A percentile compares a stretch with the other conserved stretches of the same genome.
Evolutionary conservation across 257 asterid genomes (phyloP).

Genomic region (Ligustrum vulgare): DNA sequence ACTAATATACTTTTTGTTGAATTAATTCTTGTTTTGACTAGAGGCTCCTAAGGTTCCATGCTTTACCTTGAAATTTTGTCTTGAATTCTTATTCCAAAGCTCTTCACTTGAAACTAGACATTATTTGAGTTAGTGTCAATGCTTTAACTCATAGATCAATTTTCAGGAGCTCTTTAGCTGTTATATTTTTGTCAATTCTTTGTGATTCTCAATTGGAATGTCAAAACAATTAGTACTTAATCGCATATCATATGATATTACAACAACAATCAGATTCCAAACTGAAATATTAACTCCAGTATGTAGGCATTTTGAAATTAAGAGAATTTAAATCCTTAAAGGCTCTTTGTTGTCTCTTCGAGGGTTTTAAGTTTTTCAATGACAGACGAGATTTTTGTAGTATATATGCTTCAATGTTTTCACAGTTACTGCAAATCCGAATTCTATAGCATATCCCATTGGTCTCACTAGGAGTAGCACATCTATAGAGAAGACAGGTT

Average conservation of each 20-base stretch:
- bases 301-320: no score
- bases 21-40: background rate
- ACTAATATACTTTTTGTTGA: background rate
- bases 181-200: background rate
- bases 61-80: conserved; percentile 18
- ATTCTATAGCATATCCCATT: no score
- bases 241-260: background rate
- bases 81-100: conserved; percentile 20
- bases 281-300: no score
- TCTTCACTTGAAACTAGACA: background rate
- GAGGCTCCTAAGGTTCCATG: conserved; percentile 13
- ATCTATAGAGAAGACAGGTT: no score
- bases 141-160: background rate
- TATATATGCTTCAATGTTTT: no score
- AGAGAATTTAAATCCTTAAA: no score
- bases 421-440: no score
- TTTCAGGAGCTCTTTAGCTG: conserved; percentile 9
- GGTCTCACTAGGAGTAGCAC: no score
- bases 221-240: background rate
- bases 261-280: background rate
- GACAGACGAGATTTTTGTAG: no score
- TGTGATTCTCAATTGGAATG: background rate
- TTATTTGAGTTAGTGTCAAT: background rate
- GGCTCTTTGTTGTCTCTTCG: no score
- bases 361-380: no score